Percentiles rank a stretch among this genome's conserved stretches.
Conservation (phyloP, 106 monocot genomes). For the Platanthera guangdongensis region DNA sequence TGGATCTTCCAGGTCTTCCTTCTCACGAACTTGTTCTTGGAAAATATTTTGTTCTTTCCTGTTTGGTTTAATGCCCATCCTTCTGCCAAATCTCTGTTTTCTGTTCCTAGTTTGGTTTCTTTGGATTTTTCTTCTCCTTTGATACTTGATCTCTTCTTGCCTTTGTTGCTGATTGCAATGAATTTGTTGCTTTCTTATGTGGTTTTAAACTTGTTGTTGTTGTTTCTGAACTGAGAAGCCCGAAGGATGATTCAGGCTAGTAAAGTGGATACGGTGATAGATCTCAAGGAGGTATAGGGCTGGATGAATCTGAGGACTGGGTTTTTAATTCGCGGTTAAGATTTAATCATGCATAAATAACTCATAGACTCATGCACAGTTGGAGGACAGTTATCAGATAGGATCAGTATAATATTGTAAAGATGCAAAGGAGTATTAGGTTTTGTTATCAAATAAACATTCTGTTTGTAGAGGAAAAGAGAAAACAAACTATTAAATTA, state of each 20-base stretch:
- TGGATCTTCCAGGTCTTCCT: constrained; percentile 93
- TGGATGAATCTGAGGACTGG: background rate
- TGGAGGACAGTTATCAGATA: background rate
- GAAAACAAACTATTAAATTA: no score
- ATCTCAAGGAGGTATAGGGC: background rate
- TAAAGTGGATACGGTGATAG: background rate
- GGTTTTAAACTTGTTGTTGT: background rate
- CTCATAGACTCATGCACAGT: background rate
- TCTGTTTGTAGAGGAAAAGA: no score
- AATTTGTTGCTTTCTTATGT: background rate
- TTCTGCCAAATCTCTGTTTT: background rate
- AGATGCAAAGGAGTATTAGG: no score
- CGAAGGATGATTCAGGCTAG: background rate
- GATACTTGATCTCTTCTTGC: background rate
- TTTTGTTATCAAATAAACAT: no score
- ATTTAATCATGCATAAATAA: background rate
- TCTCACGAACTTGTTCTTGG: background rate
- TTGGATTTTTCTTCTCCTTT: background rate
- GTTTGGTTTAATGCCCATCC: background rate
- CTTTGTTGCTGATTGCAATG: background rate
- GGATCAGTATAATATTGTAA: background rate
- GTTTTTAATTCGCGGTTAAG: background rate
- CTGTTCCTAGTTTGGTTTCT: background rate
- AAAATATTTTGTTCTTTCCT: background rate
- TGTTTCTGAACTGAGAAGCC: constrained; percentile 2